Evolutionary conservation across 306 rosid genomes (phyloP), one percentile per base, ranked within the genome.

Genomic region (Glycine tomentella): DNA sequence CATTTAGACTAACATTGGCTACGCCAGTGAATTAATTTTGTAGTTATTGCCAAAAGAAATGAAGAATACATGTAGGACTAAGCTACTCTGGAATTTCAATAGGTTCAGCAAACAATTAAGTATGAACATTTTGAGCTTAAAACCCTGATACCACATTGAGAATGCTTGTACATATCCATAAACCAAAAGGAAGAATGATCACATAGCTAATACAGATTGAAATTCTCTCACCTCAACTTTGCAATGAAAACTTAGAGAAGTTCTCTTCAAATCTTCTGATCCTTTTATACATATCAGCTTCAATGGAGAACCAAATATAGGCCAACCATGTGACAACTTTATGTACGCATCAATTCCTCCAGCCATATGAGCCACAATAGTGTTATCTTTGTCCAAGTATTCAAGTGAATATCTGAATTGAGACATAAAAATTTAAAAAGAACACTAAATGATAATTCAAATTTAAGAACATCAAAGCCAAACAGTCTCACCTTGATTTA

Each of bases 261-360:
- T 44, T 73, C 84, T 92, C 80, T 88, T 86, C 73, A 75, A 72
- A 57, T 77, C 83, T 77, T 89, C 88, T 13, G 93, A 90, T 81
- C 83, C 85, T 87, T 87, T 88, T 57, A 92, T 88, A 74, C 89
- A 87, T 56, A 81, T 81, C 71, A 94, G 91, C 84, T 82, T 88
- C 89, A 91, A 74, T 17, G 94, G 97, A 85, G 92, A 89, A 69
- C 82, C 86, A 55, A 80, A 66, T 45, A 87, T 7, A 45, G 97
- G 99, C 99, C 97, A 91, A 82, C 87, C 89, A 72, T 89, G 88
- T 75, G 97, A 81, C 16, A 91, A 82, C 90, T 85, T 88, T 76
- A 95, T 88, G 78, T 74, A 77, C 64, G 91, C 96, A 84, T 86
- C 98, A 70, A 90, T 80, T 67, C 90, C 94, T 56, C 91, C 88